These are phyloP conservation scores for Sclerotinia minor DNA, from an alignment of 2,329 filamentous ascomycete species.

Conservation along the genomic window DNA sequence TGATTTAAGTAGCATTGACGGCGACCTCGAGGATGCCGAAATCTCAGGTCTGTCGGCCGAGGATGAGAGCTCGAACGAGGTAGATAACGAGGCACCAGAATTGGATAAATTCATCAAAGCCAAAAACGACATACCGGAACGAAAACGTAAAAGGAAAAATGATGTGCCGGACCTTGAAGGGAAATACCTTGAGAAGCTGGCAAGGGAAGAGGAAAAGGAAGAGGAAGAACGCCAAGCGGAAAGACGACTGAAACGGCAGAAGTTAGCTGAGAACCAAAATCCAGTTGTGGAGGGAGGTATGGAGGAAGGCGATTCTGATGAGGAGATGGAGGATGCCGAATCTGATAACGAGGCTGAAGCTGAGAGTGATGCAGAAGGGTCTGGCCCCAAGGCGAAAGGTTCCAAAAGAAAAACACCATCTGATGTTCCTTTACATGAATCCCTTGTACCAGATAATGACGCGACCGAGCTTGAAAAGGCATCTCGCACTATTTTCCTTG, in stretches of 20 bases:
- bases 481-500: slow-evolving; percentile 84
- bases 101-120: slow-evolving; percentile 48
- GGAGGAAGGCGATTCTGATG: slow-evolving; percentile 36
- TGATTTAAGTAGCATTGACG: slow-evolving; percentile 43
- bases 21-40: slow-evolving; percentile 42
- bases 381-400: slow-evolving; percentile 29
- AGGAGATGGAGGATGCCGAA: slow-evolving; percentile 34
- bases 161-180: slow-evolving; percentile 69
- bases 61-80: slow-evolving; percentile 36
- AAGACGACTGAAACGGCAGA: slow-evolving; percentile 53
- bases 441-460: slow-evolving; percentile 54
- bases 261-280: slow-evolving; percentile 46
- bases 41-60: slow-evolving; percentile 38
- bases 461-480: slow-evolving; percentile 76
- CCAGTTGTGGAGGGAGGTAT: slow-evolving; percentile 41
- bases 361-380: slow-evolving; percentile 37
- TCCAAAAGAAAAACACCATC: slow-evolving; percentile 46
- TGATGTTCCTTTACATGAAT: slow-evolving; percentile 54
- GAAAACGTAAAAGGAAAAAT: slow-evolving; percentile 64
- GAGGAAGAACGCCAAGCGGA: slow-evolving; percentile 48
- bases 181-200: slow-evolving; percentile 67
- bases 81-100: slow-evolving; percentile 31
- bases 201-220: slow-evolving; percentile 59
- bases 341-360: slow-evolving; percentile 36
- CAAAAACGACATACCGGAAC: slow-evolving; percentile 44